Evolutionary conservation across 2,329 filamentous ascomycete genomes (phyloP).

Genomic region (Diaporthe australafricana): DNA sequence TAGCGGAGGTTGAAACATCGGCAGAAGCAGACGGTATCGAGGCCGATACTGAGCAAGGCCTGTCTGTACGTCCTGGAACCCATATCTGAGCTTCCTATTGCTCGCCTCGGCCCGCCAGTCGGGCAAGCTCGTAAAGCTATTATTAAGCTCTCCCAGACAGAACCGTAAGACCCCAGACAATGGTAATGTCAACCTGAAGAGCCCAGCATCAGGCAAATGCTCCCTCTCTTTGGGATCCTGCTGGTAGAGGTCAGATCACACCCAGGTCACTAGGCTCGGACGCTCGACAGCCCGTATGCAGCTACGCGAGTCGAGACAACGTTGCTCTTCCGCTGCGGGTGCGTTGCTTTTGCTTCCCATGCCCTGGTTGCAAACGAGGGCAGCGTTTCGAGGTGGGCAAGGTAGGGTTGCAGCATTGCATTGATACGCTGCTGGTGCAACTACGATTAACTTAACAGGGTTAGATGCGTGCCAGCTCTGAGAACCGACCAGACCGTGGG

Average conservation of each 20-base stretch:
- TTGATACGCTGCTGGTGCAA: not conserved
- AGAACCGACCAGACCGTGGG: not conserved
- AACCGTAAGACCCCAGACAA: not conserved
- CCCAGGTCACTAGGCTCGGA: not conserved
- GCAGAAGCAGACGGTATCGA: conserved; percentile 5
- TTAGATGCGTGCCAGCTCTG: not conserved
- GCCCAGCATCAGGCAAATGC: not conserved
- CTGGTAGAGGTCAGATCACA: not conserved
- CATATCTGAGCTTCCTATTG: conserved; percentile 3
- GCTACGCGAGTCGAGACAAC: conserved; percentile 11
- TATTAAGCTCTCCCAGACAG: conserved; percentile 11
- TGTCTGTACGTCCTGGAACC: not conserved
- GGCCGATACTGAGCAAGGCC: not conserved
- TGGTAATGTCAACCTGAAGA: not conserved
- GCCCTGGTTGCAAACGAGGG: conserved; percentile 2
- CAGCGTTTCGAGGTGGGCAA: not conserved
- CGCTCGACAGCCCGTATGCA: conserved; percentile 5
- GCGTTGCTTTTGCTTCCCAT: not conserved
- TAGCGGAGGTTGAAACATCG: conserved; percentile 17
- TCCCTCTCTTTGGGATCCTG: not conserved
- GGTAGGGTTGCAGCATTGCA: conserved; percentile 20
- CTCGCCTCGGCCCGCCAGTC: conserved; percentile 1
- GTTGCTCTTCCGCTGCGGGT: conserved; percentile 1
- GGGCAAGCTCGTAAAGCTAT: not conserved
- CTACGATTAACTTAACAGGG: conserved; percentile 1